These are phyloP conservation scores for Psilocybe cyanescens DNA, from an alignment of 768 basidiomycete species.

Conservation along the genomic window DNA sequence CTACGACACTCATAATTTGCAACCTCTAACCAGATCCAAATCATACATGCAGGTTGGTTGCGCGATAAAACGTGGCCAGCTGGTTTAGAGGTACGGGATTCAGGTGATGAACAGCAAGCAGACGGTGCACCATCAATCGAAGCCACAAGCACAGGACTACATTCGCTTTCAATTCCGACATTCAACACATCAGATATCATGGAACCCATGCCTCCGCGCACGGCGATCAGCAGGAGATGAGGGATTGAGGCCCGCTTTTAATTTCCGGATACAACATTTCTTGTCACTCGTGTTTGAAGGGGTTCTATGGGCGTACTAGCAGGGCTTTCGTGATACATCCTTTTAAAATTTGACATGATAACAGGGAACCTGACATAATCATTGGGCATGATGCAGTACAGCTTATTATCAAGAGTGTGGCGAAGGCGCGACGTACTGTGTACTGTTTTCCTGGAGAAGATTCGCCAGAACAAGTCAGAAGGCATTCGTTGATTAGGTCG, in stretches of 20 bases:
- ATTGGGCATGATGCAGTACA: conserved; percentile 2
- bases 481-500: background rate
- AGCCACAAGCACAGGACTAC: background rate
- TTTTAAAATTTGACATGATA: background rate
- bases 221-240: conserved; percentile 2
- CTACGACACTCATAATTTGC: conserved; percentile 19
- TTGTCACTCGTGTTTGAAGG: background rate
- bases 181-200: conserved; percentile 2
- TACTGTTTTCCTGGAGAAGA: conserved; percentile 29
- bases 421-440: background rate
- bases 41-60: conserved; percentile 76
- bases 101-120: conserved; percentile 52
- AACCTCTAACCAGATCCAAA: conserved; percentile 56
- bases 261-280: no score
- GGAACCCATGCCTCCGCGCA: conserved; percentile 9
- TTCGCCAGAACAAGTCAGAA: background rate
- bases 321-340: background rate
- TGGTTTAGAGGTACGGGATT: conserved; percentile 59
- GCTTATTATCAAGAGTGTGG: background rate
- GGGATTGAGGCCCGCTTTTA: background rate
- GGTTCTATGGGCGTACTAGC: background rate
- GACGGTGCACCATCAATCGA: conserved; percentile 1
- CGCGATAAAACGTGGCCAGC: conserved; percentile 79
- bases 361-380: background rate
- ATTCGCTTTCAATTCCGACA: background rate